These are phyloP conservation scores for Cryptomeria japonica DNA, from an alignment of 75 land plant species.

Conservation along the genomic window DNA sequence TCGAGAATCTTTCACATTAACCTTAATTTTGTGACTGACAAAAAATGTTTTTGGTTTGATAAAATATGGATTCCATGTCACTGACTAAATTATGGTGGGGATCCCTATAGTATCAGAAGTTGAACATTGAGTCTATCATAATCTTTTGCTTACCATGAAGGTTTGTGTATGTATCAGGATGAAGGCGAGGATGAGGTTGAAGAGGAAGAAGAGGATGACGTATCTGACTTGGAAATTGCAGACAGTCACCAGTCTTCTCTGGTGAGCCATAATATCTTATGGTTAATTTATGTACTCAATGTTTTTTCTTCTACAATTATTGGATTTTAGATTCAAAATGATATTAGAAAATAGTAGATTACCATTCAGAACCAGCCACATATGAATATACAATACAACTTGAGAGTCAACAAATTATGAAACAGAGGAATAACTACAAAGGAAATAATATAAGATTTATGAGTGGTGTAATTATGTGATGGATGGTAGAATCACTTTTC, in stretches of 20 bases:
- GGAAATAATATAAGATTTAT: neutral
- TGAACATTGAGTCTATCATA: neutral
- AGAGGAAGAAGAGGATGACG: conserved; percentile 18
- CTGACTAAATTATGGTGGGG: neutral
- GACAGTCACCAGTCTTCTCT: neutral
- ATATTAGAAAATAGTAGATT: neutral
- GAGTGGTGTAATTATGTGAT: neutral
- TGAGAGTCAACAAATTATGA: neutral
- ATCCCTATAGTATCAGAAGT: neutral
- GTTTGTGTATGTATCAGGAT: conserved; percentile 31
- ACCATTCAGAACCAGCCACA: neutral
- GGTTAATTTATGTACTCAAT: neutral
- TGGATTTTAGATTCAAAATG: neutral
- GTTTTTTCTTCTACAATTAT: neutral
- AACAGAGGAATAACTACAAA: neutral
- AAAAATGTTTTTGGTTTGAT: neutral
- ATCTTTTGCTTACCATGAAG: neutral
- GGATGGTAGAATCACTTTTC: neutral
- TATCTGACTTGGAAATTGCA: neutral
- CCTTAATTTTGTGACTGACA: neutral
- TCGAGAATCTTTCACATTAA: conserved; percentile 1
- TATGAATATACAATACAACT: neutral
- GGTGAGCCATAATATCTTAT: neutral
- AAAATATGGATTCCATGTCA: neutral
- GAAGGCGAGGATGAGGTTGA: conserved; percentile 68